These are phyloP conservation scores for Stagonosporopsis cucurbitacearum DNA, from an alignment of 2,329 filamentous ascomycete species.

Conservation along the genomic window DNA sequence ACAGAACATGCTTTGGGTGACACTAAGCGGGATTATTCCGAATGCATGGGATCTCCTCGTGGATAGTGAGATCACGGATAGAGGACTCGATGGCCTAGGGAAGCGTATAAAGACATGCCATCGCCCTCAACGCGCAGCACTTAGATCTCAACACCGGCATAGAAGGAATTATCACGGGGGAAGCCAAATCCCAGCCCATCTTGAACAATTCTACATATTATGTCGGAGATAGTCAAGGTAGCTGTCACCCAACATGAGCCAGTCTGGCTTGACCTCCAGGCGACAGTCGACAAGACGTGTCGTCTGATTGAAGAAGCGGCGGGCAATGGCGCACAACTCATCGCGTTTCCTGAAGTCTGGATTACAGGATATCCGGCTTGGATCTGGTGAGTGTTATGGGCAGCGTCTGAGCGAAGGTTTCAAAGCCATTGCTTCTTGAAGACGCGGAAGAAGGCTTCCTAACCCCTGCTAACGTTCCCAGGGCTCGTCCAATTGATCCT, in stretches of 20 bases:
- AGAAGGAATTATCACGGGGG: too few relatives aligned
- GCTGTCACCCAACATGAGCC: slow-evolving; percentile 66
- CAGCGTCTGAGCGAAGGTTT: neutral
- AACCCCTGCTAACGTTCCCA: slow-evolving; percentile 23
- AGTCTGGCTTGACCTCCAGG: slow-evolving; percentile 65
- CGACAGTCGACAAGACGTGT: slow-evolving; percentile 63
- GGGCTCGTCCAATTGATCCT: slow-evolving; percentile 53
- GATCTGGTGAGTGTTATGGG: slow-evolving; percentile 51
- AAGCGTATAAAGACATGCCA: neutral
- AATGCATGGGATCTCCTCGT: neutral
- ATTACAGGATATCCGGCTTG: slow-evolving; percentile 55
- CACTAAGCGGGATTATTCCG: slow-evolving; percentile 4
- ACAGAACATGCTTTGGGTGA: neutral
- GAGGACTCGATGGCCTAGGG: neutral
- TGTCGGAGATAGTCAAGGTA: slow-evolving; percentile 37
- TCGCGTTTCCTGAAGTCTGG: slow-evolving; percentile 58
- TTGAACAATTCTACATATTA: neutral
- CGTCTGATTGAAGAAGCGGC: slow-evolving; percentile 63
- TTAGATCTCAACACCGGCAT: neutral
- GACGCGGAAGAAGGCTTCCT: neutral
- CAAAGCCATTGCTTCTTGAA: neutral
- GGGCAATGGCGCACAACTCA: slow-evolving; percentile 59
- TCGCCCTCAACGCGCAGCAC: neutral
- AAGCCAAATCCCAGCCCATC: neutral
- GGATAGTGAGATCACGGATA: neutral